These are phyloP conservation scores for Venturia carpophila DNA, from an alignment of 2,329 filamentous ascomycete genomes.

Conservation along the genomic window DNA sequence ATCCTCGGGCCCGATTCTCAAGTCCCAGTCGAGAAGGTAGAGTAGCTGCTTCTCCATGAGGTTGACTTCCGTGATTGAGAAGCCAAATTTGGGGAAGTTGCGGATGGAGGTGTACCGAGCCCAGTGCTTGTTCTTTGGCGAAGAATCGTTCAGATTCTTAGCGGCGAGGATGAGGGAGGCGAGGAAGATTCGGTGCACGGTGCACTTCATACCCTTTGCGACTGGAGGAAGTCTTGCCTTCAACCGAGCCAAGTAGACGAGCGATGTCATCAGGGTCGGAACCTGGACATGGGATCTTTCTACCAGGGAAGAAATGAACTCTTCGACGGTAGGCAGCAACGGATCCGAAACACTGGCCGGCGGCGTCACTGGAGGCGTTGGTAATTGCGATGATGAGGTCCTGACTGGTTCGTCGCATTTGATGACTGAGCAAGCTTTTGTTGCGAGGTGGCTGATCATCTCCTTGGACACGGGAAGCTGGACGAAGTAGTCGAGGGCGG, in stretches of 20 bases:
- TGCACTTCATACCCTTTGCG: conserved; percentile 93
- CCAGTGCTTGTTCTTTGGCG: conserved; percentile 99
- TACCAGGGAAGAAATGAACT: conserved; percentile 87
- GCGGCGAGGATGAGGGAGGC: conserved; percentile 77
- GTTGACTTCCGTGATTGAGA: conserved; percentile 93
- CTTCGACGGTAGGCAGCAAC: conserved; percentile 67
- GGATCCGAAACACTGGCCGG: conserved; percentile 44
- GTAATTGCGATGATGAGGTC: conserved; percentile 46
- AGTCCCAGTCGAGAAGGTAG: conserved; percentile 89
- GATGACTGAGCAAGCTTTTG: conserved; percentile 69
- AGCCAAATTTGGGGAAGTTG: conserved; percentile 70
- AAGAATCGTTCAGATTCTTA: conserved; percentile 98
- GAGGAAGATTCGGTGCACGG: conserved; percentile 94
- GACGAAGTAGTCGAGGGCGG: conserved; percentile 72
- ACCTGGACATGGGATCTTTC: conserved; percentile 93
- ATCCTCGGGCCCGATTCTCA: conserved; percentile 76
- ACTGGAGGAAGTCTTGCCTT: conserved; percentile 81
- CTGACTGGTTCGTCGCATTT: conserved; percentile 55
- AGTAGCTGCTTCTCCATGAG: conserved; percentile 99
- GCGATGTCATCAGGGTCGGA: conserved; percentile 90
- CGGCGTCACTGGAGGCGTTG: conserved; percentile 53
- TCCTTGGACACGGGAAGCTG: conserved; percentile 64
- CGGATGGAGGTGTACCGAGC: conserved; percentile 79
- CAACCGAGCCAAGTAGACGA: conserved; percentile 85
- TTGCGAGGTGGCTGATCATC: conserved; percentile 71